Base-by-base conservation (phyloP, 345 rosid genomes). In the Euphorbia peplus region DNA sequence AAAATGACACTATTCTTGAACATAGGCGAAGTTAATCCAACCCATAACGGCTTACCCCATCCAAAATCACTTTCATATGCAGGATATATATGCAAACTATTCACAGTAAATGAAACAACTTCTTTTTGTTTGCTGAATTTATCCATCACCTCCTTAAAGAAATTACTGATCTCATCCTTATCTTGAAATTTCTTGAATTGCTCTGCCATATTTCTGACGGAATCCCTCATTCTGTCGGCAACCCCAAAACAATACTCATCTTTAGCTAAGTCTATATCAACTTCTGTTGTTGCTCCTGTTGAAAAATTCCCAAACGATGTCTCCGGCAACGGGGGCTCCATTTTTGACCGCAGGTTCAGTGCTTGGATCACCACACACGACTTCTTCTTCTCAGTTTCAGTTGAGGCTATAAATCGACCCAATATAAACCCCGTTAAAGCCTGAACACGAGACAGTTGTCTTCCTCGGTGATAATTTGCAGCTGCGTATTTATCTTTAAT, bases 41-140 rank as follows among this genome's bases (percentile, higher is more conserved):
- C 51, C 51, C 62, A 67, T 11, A 21, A 24, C 2, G 69, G 58
- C 16, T 65, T 65, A 6, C 69, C 58, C 69, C 69, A 65, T 21
- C 69, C 69, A 5, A 65, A 65, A 51, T 65, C 69, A 26, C 18
- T n/a, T 18, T 65, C 69, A 29, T 65, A 67, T 15, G 9, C 15
- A 1, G 70, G 62, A 32, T 52, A 52, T 4, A 7, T 54, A 30
- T 62, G 19, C 62, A 67, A 67, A 37, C 70, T 67, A 11, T 48
- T 53, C 21, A 67, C 32, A 21, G 14, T 22, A 15, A 67, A 35
- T 0, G 22, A 0, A 28, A 52, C 60, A 10, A 32, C 13, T 22
- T 67, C 70, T 37, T 48, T 62, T 22, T 52, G n/a, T n/a, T n/a
- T 35, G 46, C 48, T 10, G 10, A 3, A n/a, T n/a, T n/a, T 28